A percentile compares a stretch with the other conserved stretches of the same genome.
Conservation (phyloP, 495 filamentous ascomycete genomes). For the Penicillium maclennaniae region DNA sequence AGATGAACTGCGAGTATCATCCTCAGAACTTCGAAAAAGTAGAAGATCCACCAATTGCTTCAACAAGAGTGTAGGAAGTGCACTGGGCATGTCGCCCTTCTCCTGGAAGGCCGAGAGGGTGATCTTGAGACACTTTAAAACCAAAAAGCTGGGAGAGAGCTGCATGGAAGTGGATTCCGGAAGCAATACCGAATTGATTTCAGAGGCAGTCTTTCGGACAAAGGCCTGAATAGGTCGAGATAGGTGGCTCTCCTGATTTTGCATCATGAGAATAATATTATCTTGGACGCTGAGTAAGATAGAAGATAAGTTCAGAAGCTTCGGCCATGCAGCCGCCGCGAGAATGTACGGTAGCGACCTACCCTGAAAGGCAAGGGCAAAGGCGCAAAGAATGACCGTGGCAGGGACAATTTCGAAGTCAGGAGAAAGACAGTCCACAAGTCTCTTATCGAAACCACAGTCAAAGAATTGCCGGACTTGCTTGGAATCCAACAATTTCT, state of each 20-base stretch:
- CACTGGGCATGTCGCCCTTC: constrained; percentile 21
- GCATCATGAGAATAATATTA: constrained; percentile 21
- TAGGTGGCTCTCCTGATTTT: constrained; percentile 16
- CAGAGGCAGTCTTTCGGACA: constrained; percentile 23
- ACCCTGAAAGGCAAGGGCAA: constrained; percentile 23
- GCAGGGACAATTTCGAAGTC: constrained; percentile 31
- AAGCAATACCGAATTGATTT: constrained; percentile 23
- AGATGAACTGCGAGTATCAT: neutral
- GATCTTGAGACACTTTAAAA: constrained; percentile 29
- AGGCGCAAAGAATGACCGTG: constrained; percentile 32
- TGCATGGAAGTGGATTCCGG: constrained; percentile 10
- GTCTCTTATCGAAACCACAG: constrained; percentile 62
- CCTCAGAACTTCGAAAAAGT: constrained; percentile 10
- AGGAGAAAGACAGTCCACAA: constrained; percentile 46
- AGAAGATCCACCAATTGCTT: constrained; percentile 25
- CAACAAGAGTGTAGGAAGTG: constrained; percentile 25
- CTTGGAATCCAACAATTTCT: constrained; percentile 62
- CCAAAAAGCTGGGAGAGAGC: constrained; percentile 31
- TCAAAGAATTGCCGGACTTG: constrained; percentile 71
- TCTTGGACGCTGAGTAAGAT: constrained; percentile 25
- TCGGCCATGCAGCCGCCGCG: constrained; percentile 31
- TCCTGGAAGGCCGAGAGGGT: constrained; percentile 26
- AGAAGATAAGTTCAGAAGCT: constrained; percentile 27
- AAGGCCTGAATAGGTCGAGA: constrained; percentile 29
- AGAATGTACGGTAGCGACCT: constrained; percentile 26